Conservation (phyloP, 208 protist species). For the Acanthamoeba castellanii region DNA sequence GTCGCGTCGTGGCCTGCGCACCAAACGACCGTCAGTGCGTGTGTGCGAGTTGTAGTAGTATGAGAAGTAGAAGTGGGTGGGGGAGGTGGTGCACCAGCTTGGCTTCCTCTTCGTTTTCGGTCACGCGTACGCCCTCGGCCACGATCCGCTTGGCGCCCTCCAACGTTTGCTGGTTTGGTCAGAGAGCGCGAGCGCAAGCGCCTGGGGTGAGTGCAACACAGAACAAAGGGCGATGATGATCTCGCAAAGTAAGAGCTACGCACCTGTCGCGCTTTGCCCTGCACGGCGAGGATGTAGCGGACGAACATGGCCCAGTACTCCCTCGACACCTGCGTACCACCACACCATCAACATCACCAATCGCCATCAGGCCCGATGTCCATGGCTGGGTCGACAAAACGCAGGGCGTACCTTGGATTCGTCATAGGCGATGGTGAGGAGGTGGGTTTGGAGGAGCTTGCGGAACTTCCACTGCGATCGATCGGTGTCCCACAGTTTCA, state of each 20-base stretch:
- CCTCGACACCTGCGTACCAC: neutral
- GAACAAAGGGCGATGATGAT: neutral
- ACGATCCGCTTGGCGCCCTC: constrained; percentile 9
- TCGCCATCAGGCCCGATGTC: neutral
- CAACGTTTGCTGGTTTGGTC: neutral
- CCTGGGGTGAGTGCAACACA: neutral
- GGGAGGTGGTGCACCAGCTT: neutral
- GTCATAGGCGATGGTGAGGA: constrained; percentile 10
- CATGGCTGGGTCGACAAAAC: neutral
- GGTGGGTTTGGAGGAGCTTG: constrained; percentile 6
- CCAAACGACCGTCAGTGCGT: neutral
- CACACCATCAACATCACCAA: neutral
- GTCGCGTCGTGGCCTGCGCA: constrained; percentile 19
- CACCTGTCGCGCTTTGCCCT: constrained; percentile 38
- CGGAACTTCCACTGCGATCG: neutral
- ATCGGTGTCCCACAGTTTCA: neutral
- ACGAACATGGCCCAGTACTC: constrained; percentile 39
- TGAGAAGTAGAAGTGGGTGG: neutral
- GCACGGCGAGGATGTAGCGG: neutral
- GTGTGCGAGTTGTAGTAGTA: neutral
- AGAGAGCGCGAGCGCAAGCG: neutral
- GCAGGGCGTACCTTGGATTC: neutral
- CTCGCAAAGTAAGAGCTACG: neutral
- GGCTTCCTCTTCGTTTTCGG: neutral
- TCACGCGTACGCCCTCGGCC: constrained; percentile 11